These are phyloP conservation scores for Colletotrichum eremochloae DNA, from an alignment of 2,329 filamentous ascomycete genomes.

Conservation along the genomic window DNA sequence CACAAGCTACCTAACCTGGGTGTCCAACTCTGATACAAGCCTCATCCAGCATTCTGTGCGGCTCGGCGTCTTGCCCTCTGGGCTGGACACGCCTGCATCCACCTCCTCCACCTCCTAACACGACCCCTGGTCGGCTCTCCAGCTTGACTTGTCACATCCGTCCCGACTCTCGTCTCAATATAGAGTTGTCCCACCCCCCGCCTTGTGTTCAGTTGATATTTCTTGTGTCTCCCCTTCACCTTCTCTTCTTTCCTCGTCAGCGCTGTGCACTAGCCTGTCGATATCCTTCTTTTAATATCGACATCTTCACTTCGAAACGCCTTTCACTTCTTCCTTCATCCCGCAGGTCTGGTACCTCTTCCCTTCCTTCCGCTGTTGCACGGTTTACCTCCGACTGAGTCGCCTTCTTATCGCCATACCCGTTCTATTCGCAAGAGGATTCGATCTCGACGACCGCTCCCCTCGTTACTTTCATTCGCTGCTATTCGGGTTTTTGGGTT, in stretches of 20 bases:
- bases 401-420: constrained; percentile 37
- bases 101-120: constrained; percentile 16
- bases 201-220: constrained; percentile 32
- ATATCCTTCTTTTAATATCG: constrained; percentile 67
- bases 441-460: constrained; percentile 42
- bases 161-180: constrained; percentile 50
- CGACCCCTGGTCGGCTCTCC: constrained; percentile 35
- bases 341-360: constrained; percentile 68
- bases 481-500: constrained; percentile 30
- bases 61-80: constrained; percentile 54
- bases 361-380: constrained; percentile 46
- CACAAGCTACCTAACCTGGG: constrained; percentile 51
- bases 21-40: constrained; percentile 56
- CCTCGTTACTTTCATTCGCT: constrained; percentile 43
- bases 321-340: constrained; percentile 46
- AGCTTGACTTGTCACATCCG: constrained; percentile 34
- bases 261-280: constrained; percentile 66
- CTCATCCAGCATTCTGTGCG: constrained; percentile 46
- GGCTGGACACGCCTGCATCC: constrained; percentile 48
- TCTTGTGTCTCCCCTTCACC: constrained; percentile 48
- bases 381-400: constrained; percentile 45
- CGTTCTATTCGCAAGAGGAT: constrained; percentile 41
- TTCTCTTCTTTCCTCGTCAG: constrained; percentile 54
- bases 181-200: constrained; percentile 48
- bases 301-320: constrained; percentile 50